Base-by-base conservation (phyloP, 768 basidiomycete genomes). In the Clavulina sp. region DNA sequence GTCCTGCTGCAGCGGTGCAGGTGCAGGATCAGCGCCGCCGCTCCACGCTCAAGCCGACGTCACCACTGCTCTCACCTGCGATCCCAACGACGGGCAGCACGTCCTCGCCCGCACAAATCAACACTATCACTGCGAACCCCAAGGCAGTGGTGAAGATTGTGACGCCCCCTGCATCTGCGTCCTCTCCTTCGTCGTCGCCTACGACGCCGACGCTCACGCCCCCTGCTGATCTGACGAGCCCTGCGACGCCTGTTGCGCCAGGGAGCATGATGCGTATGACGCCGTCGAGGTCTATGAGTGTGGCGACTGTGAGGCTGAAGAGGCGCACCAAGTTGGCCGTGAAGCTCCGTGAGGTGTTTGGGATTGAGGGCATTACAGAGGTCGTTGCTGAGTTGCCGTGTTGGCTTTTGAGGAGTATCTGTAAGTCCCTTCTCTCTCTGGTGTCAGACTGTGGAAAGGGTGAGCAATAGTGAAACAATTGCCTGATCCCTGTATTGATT, bases 361-460 rank as follows among this genome's bases (percentile, higher is more conserved):
- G 84, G 33, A 61, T 96, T 34, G 70, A 76, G 18, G 80, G 75
- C 40, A 83, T 89, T 36, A 74, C 80, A 50, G 87, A 93, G 63
- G 92, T 99, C 7, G 68, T 84, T 52, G 79, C 84, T 55, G 91
- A 95, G 70, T 81, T 93, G 76, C 82, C 87, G 1, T 95, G 89
- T 62, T 96, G 89, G 87, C 69, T 96, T 6, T 67, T 96, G 52
- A 78, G 88, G 48, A 88, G 85, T 48, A 78, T 92, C 57, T 68
- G 89, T 92, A 61, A 74, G 89, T 79, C 36, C 16, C 29, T 18
- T n/a, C 26, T 32, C 28, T 23, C 7, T n/a, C 23, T 18, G 32
- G 23, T 34, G 18, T 23, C 19, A 16, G 44, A 21, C n/a, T n/a
- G n/a, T n/a, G n/a, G n/a, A n/a, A n/a, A n/a, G n/a, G n/a, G 34